Base-by-base conservation (phyloP, 2,329 filamentous ascomycete genomes). In the Aaosphaeria arxii region DNA sequence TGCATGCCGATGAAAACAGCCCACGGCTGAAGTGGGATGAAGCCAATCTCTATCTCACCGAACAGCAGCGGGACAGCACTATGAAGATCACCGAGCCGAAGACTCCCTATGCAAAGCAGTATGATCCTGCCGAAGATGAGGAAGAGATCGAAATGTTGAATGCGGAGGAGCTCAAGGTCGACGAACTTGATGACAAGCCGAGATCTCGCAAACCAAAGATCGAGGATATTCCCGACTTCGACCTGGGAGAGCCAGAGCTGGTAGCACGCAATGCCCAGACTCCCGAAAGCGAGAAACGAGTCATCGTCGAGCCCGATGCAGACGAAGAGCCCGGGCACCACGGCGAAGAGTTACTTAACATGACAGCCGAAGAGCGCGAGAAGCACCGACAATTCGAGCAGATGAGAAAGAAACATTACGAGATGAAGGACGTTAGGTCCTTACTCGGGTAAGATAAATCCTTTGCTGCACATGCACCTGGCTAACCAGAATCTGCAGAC, bases 1-100 rank as follows among this genome's bases (percentile, higher is more conserved):
- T 76, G 32, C 71, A 75, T 41, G 70, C 77, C 13, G 80, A 83
- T 44, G 80, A 84, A 43, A 79, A 77, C 48, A 85, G 82, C 49
- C 87, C 88, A 54, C 86, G 91, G 53, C 79, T 99, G 58, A 96
- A 96, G 75, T 99, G 94, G 94, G 94, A 99, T 71, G 94, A 99
- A 76, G 94, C 89, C 41, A 99, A 99, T 67, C 81, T 99, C 31
- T 99, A 96, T 74, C 81, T 99, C 45, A 94, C 94, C 6, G 94
- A 99, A 75, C 92, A 97, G 72, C 90, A 97, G 73, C 91, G 89
- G 72, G 90, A 86, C 50, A 87, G 88, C 53, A 96, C 91, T 50
- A 99, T 99, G 94, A 99, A 97, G 79, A 99, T 99, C 56, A 89
- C 91, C 58, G 94, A 99, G 76, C 94, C 94, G 52, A 99, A 99